Evolutionary conservation across 129 eudicot species (phyloP).

Genomic region (Flaveria linearis): DNA sequence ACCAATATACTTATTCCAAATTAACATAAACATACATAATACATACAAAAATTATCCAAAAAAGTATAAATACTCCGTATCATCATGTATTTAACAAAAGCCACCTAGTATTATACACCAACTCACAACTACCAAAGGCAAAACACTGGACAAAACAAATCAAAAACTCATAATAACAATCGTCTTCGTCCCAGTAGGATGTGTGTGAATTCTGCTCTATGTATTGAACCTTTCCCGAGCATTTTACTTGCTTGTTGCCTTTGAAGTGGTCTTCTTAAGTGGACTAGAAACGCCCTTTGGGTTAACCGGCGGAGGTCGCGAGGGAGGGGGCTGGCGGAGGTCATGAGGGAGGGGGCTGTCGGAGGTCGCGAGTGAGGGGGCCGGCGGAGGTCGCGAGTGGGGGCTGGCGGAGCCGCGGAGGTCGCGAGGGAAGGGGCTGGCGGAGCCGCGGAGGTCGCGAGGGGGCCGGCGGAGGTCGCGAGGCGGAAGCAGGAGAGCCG

Average conservation of each 20-base stretch:
- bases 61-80: conserved; percentile 24
- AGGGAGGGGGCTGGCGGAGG: no score
- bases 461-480: no score
- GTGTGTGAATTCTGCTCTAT: conserved; percentile 13
- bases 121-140: conserved; percentile 23
- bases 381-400: no score
- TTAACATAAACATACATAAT: conserved; percentile 40
- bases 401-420: no score
- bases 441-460: no score
- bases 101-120: conserved; percentile 26
- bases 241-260: conserved; percentile 20
- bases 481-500: no score
- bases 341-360: no score
- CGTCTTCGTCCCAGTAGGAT: conserved; percentile 23
- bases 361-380: no score
- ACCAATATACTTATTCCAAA: conserved; percentile 38
- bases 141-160: not conserved
- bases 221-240: not conserved
- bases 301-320: conserved; percentile 26
- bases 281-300: conserved; percentile 22
- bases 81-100: conserved; percentile 21
- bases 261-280: conserved; percentile 29
- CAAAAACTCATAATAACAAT: conserved; percentile 29
- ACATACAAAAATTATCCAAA: conserved; percentile 30
- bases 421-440: no score